Conservation (phyloP, 2,329 filamentous ascomycete species). For the Xylariaceae sp. region DNA sequence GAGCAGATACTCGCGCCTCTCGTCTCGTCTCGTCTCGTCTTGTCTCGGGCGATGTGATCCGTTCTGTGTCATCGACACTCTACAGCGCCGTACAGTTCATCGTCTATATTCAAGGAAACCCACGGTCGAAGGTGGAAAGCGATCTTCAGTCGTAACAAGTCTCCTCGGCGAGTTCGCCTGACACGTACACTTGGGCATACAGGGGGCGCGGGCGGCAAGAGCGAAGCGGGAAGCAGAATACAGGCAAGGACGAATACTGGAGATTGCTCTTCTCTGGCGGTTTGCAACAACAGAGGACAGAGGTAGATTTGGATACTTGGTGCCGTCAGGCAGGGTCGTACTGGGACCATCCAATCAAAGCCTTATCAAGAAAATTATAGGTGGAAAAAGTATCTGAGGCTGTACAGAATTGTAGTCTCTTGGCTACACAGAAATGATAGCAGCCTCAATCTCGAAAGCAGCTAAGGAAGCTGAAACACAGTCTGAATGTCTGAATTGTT, state of each 20-base stretch:
- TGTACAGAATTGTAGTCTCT: slow-evolving; percentile 5
- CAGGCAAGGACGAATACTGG: no score
- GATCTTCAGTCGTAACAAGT: neutral
- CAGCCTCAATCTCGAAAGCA: no score
- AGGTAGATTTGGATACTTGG: slow-evolving; percentile 3
- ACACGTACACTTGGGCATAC: no score
- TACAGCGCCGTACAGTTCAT: slow-evolving; percentile 8
- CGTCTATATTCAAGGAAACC: slow-evolving; percentile 5
- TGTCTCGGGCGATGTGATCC: no score
- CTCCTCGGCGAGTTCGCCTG: no score
- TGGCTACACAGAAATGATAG: no score
- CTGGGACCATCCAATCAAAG: slow-evolving; percentile 12
- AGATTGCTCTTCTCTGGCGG: neutral
- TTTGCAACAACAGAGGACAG: slow-evolving; percentile 5
- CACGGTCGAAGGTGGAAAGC: slow-evolving; percentile 3
- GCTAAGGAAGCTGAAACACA: no score
- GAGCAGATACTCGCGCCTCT: slow-evolving; percentile 3
- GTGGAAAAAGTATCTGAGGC: slow-evolving; percentile 1
- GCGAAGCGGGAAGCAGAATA: no score
- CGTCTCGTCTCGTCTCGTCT: slow-evolving; percentile 7
- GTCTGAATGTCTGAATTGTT: no score
- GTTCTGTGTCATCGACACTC: slow-evolving; percentile 14
- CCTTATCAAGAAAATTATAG: slow-evolving; percentile 7
- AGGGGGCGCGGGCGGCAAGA: no score
- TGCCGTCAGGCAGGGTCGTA: slow-evolving; percentile 7